Conservation (phyloP, 2,329 filamentous ascomycete species). For the Daldinia sp. region DNA sequence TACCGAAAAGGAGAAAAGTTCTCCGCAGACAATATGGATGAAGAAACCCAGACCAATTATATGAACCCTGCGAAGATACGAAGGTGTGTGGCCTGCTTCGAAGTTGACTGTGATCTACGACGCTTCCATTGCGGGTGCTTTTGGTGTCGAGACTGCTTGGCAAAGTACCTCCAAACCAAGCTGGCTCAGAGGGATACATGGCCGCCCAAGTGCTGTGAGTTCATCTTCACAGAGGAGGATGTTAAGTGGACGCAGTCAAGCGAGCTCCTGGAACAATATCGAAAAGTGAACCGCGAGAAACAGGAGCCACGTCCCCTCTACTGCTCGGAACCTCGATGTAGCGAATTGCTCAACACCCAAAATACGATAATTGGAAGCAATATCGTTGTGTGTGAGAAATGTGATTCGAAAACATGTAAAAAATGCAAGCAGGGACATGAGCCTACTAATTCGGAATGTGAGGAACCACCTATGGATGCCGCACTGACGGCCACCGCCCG, state of each 20-base stretch:
- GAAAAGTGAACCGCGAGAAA: neutral
- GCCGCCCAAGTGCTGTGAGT: slow-evolving; percentile 21
- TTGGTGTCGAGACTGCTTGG: slow-evolving; percentile 24
- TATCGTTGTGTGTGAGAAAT: slow-evolving; percentile 20
- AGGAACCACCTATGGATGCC: neutral
- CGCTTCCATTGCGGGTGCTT: slow-evolving; percentile 11
- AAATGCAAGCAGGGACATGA: slow-evolving; percentile 22
- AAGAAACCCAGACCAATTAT: neutral
- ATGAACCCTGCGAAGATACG: neutral
- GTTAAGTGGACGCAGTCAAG: slow-evolving; percentile 8
- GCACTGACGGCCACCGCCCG: neutral
- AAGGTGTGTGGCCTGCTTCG: slow-evolving; percentile 10
- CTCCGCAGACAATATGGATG: neutral
- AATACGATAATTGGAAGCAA: neutral
- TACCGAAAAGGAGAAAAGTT: neutral
- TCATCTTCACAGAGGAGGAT: neutral
- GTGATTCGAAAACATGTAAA: slow-evolving; percentile 18
- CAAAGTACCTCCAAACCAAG: neutral
- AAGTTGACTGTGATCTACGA: neutral
- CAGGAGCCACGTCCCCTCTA: slow-evolving; percentile 1
- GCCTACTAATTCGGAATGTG: neutral
- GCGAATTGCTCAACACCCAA: neutral
- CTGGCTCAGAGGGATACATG: neutral
- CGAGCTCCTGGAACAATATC: slow-evolving; percentile 4
- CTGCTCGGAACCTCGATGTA: slow-evolving; percentile 28